Conservation (phyloP, 1,139 yeast genomes). For the Geotrichum armillariae region DNA sequence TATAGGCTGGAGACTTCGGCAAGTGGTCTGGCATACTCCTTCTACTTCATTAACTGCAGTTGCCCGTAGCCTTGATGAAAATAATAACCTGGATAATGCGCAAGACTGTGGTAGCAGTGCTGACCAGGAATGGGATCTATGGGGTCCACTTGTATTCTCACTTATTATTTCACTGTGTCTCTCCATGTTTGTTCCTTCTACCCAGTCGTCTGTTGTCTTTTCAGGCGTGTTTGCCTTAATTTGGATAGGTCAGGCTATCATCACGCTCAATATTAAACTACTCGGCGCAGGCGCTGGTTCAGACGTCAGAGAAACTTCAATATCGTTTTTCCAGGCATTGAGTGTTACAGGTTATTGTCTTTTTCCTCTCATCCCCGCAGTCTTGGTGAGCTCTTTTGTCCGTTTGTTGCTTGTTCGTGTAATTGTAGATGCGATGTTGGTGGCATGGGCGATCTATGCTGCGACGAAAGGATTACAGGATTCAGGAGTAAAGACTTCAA, state of each 20-base stretch:
- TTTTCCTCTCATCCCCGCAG: conserved; percentile 72
- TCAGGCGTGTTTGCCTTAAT: conserved; percentile 62
- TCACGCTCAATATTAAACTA: conserved; percentile 68
- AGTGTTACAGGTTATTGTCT: conserved; percentile 80
- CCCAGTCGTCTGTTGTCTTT: conserved; percentile 48
- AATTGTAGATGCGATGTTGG: conserved; percentile 51
- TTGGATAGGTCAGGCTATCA: conserved; percentile 54
- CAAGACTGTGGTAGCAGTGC: neutral
- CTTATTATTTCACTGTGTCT: conserved; percentile 57
- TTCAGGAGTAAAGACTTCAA: conserved; percentile 66
- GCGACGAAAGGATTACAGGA: conserved; percentile 63
- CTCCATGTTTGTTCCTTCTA: conserved; percentile 43
- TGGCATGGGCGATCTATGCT: conserved; percentile 74
- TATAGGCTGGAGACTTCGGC: conserved; percentile 62
- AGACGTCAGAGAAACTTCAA: conserved; percentile 41
- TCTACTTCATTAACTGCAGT: conserved; percentile 13
- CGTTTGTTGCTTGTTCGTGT: conserved; percentile 57
- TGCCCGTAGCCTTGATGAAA: conserved; percentile 7
- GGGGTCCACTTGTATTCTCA: conserved; percentile 85
- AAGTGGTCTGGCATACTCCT: conserved; percentile 68
- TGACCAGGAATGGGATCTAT: conserved; percentile 32
- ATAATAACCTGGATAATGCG: conserved; percentile 21
- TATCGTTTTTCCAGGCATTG: conserved; percentile 73
- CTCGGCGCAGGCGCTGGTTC: conserved; percentile 48
- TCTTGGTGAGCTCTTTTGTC: conserved; percentile 56